Evolutionary conservation across 2,329 filamentous ascomycete genomes (phyloP).

Genomic region (Alternaria atra): DNA sequence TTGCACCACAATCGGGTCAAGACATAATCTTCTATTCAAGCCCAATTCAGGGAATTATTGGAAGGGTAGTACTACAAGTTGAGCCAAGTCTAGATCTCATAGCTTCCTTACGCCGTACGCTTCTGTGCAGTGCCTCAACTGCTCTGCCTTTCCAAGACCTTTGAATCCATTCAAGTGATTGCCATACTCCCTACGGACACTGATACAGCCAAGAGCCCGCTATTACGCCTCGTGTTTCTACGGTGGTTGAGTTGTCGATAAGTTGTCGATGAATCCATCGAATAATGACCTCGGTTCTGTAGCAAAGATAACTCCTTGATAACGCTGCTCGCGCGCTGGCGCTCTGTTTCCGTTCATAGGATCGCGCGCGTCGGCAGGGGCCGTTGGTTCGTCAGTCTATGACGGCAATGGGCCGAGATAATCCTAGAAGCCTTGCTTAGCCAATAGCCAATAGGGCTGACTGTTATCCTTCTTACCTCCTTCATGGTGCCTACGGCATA

Average conservation of each 20-base stretch:
- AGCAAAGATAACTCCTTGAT: not conserved
- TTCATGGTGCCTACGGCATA: conserved; percentile 98
- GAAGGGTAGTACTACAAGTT: conserved; percentile 2
- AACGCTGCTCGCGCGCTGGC: not conserved
- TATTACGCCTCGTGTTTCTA: conserved; percentile 5
- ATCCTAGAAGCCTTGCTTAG: conserved; percentile 42
- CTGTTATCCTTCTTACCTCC: conserved; percentile 59
- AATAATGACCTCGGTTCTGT: conserved; percentile 1
- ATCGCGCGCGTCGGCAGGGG: not conserved
- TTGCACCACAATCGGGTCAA: conserved; percentile 35
- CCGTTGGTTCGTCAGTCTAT: conserved; percentile 26
- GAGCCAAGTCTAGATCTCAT: conserved; percentile 3
- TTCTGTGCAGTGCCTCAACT: conserved; percentile 1
- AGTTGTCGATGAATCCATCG: not conserved
- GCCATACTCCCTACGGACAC: not conserved
- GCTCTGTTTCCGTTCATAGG: not conserved
- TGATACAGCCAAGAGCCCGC: conserved; percentile 3
- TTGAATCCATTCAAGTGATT: conserved; percentile 3
- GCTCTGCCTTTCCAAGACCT: not conserved
- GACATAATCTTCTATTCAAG: conserved; percentile 38
- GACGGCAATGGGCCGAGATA: conserved; percentile 50
- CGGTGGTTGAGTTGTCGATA: not conserved
- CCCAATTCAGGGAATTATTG: conserved; percentile 23
- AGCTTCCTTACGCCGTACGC: not conserved
- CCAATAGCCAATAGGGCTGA: conserved; percentile 9